phyloP scores from a whole-genome alignment of 2,329 filamentous ascomycete species.

The Ophiocordyceps australis region DNA sequence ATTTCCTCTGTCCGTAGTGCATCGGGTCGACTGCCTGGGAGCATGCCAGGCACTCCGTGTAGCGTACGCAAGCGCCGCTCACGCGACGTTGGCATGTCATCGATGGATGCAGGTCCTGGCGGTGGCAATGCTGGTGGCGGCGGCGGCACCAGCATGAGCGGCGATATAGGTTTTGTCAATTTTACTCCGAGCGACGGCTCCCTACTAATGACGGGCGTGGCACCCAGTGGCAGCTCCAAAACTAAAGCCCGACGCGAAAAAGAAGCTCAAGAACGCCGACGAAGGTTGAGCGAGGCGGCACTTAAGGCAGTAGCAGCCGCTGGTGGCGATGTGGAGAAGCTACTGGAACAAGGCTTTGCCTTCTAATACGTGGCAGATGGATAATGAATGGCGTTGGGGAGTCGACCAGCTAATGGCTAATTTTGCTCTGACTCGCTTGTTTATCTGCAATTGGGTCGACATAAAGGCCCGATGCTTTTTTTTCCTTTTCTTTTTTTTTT shows the following conservation, averaged over 20 bases:
- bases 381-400: too few relatives aligned
- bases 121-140: constrained; percentile 6
- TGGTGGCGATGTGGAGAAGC: constrained; percentile 44
- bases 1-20: constrained; percentile 15
- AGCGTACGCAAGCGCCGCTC: constrained; percentile 20
- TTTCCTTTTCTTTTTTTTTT: too few relatives aligned
- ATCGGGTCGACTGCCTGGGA: constrained; percentile 13
- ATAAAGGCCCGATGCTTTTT: too few relatives aligned
- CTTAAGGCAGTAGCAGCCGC: constrained; percentile 51
- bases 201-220: constrained; percentile 74
- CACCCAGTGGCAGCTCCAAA: constrained; percentile 79
- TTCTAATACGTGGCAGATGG: constrained; percentile 10
- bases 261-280: constrained; percentile 63
- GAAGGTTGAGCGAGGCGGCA: constrained; percentile 49
- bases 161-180: constrained; percentile 57
- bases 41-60: constrained; percentile 19
- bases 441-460: background rate
- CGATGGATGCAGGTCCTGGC: constrained; percentile 8
- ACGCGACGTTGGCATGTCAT: constrained; percentile 11
- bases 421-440: constrained; percentile 1
- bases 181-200: constrained; percentile 67
- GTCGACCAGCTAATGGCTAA: too few relatives aligned
- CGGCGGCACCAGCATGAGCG: constrained; percentile 5
- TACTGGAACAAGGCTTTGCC: constrained; percentile 30
- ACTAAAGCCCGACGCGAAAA: constrained; percentile 86